Evolutionary conservation across 2,329 filamentous ascomycete genomes (phyloP).

Genomic region (Atkinsonella texensis): DNA sequence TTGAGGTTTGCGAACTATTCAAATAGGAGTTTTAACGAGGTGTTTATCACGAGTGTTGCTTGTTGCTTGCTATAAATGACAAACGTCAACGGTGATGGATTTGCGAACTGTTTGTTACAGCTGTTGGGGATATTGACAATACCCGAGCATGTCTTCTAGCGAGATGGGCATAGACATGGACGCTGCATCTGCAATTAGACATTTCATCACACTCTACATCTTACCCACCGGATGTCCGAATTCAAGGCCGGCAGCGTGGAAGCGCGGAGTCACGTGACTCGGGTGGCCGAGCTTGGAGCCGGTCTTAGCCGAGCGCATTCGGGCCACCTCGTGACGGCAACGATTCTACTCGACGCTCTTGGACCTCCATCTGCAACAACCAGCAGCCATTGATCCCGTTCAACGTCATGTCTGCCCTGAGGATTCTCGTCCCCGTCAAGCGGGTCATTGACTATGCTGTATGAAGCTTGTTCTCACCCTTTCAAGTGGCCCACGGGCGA

Average conservation of each 20-base stretch:
- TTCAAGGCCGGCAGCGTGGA: too few species aligned
- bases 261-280: constrained; percentile 21
- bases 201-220: too few species aligned
- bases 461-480: constrained; percentile 17
- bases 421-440: constrained; percentile 72
- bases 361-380: background rate
- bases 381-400: constrained; percentile 5
- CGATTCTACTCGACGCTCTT: background rate
- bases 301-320: constrained; percentile 29
- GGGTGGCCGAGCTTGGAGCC: constrained; percentile 29
- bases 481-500: background rate
- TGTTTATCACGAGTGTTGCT: constrained; percentile 8
- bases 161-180: too few species aligned
- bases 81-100: background rate
- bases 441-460: constrained; percentile 81
- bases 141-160: background rate
- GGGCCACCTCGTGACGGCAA: constrained; percentile 2
- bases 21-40: background rate
- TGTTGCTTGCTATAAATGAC: background rate
- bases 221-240: background rate
- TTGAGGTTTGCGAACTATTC: constrained; percentile 8
- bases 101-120: too few species aligned
- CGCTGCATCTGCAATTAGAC: too few species aligned
- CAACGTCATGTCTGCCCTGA: constrained; percentile 46
- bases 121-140: background rate